phyloP scores from a whole-genome alignment of 1,284 basidiomycete species.

The Apiotrichum gamsii region DNA sequence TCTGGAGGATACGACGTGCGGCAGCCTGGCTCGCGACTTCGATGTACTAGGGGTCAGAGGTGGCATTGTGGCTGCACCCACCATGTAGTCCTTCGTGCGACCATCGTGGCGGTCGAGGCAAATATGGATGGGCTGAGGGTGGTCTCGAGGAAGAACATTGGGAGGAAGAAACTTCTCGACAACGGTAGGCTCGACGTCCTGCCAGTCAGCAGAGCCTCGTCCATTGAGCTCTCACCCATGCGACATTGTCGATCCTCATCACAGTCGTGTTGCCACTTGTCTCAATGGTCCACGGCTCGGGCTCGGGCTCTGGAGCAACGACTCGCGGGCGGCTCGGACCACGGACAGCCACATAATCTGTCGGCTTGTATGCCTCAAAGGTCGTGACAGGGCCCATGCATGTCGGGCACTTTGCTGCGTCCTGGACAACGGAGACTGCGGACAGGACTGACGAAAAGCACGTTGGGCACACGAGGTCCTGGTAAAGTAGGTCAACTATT shows the following conservation, averaged over 20 bases:
- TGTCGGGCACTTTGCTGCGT: constrained; percentile 28
- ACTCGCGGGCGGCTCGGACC: neutral
- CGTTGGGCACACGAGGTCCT: constrained; percentile 32
- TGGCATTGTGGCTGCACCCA: constrained; percentile 13
- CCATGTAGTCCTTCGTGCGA: constrained; percentile 45
- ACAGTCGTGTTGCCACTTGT: constrained; percentile 18
- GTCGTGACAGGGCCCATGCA: constrained; percentile 24
- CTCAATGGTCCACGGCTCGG: neutral
- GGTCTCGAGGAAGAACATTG: constrained; percentile 24
- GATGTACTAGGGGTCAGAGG: constrained; percentile 35
- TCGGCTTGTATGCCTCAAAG: constrained; percentile 16
- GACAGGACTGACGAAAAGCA: constrained; percentile 38
- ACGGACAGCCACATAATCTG: neutral
- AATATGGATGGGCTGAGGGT: constrained; percentile 43
- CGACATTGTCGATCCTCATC: constrained; percentile 46
- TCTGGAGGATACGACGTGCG: constrained; percentile 35
- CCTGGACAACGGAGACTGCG: constrained; percentile 30
- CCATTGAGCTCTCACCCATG: constrained; percentile 31
- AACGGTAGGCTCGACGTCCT: constrained; percentile 44
- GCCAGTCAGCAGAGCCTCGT: neutral
- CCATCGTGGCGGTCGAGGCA: constrained; percentile 43
- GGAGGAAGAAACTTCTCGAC: constrained; percentile 39
- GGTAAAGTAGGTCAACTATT: neutral
- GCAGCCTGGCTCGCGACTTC: constrained; percentile 38
- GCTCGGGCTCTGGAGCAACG: neutral